Percentiles rank a stretch among this genome's conserved stretches.
Conservation (phyloP, 2,329 filamentous ascomycete genomes). For the Simplicillium sp. region DNA sequence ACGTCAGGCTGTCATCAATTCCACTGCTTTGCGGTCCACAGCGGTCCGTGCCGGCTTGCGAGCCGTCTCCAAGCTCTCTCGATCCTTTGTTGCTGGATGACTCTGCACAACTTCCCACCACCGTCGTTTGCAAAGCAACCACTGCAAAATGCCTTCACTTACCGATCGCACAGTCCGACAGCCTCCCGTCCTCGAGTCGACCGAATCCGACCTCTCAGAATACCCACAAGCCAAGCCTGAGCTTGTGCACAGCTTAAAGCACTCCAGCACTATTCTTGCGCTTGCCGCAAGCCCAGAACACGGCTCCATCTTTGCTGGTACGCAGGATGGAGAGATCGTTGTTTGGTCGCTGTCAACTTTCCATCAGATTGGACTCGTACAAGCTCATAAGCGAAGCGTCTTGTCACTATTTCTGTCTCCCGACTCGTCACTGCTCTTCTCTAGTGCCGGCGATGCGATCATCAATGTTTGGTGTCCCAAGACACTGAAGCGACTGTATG, state of each 20-base stretch:
- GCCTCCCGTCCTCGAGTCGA: too few relatives aligned
- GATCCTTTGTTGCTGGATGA: too few relatives aligned
- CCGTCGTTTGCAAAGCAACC: too few relatives aligned
- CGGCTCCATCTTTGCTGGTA: slow-evolving; percentile 80
- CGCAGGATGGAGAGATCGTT: slow-evolving; percentile 86
- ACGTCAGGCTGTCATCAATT: too few relatives aligned
- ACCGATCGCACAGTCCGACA: background rate
- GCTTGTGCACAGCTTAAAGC: slow-evolving; percentile 64
- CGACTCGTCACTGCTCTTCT: slow-evolving; percentile 71
- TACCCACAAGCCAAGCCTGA: slow-evolving; percentile 35
- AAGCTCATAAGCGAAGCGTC: slow-evolving; percentile 86
- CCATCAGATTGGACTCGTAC: slow-evolving; percentile 66
- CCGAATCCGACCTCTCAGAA: background rate
- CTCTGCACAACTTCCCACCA: too few relatives aligned
- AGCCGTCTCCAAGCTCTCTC: too few relatives aligned
- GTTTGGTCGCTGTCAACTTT: slow-evolving; percentile 88
- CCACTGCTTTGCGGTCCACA: too few relatives aligned
- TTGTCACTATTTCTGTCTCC: slow-evolving; percentile 74
- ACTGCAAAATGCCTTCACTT: background rate
- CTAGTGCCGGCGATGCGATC: slow-evolving; percentile 85
- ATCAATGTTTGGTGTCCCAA: slow-evolving; percentile 87
- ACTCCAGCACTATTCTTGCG: slow-evolving; percentile 71
- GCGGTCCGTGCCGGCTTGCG: too few relatives aligned
- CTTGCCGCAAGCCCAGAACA: slow-evolving; percentile 71
- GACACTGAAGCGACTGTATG: slow-evolving; percentile 68